Base-by-base conservation (phyloP, 345 rosid species). In the Linum lewisii region DNA sequence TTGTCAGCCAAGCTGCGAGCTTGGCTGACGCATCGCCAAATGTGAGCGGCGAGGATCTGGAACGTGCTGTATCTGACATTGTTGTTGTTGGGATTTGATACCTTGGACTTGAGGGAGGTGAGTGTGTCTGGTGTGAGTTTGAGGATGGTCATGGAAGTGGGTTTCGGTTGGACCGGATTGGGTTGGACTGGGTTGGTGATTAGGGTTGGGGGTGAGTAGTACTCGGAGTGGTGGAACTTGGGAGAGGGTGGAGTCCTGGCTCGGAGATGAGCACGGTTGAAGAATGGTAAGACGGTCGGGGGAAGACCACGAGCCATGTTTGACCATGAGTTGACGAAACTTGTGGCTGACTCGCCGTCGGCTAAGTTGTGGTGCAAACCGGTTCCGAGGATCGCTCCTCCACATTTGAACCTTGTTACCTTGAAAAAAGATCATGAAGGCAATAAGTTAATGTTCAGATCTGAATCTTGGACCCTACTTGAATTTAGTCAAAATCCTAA, bases 21-120 rank as follows among this genome's bases (percentile, higher is more conserved):
- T 42, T 61, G 54, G 61, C 61, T 24, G 0, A 14, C 51, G 9
- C 65, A 55, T 0, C 65, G 60, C 71, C 71, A 67, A 20, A 67
- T 49, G 9, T 60, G 63, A 2, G 61, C 70, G 0, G 44, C 15
- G 60, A 55, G 13, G 13, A 54, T 53, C 37, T 29, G 54, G 15
- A 4, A 42, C 13, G 23, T 54, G 15, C 22, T 54, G 56, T 54
- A 60, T 16, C 16, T 10, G 2, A 14, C 18, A 8, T 60, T 26
- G 29, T 1, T 18, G 36, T 1, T 21, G 7, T 14, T 14, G 13
- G 7, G 11, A 3, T 57, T 57, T 7, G n/a, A n/a, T n/a, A 37
- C 5, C 61, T 7, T 24, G 16, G 29, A 29, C 20, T 21, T 66
- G 44, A 66, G 23, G 1, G 47, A 22, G 10, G n/a, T n/a, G 6